Evolutionary conservation across 129 eudicot species (phyloP).

Genomic region (Tagetes patula): DNA sequence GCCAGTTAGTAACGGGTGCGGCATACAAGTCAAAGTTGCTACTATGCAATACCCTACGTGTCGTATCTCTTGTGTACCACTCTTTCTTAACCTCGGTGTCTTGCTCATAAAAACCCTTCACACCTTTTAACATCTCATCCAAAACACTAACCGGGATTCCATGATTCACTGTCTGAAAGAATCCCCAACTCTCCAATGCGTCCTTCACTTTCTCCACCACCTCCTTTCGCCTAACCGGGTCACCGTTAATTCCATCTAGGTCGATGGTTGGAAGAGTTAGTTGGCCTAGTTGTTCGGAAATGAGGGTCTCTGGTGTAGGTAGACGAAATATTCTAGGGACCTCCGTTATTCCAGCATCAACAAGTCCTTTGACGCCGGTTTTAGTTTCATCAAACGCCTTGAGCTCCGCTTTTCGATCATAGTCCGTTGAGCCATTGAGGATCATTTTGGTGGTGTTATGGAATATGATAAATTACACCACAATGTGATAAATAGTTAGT

Average conservation of each 20-base stretch:
- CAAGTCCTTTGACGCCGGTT: neutral
- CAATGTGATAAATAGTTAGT: too few relatives aligned
- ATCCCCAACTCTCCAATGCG: slow-evolving; percentile 41
- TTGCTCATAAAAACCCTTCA: too few relatives aligned
- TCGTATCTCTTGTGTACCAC: neutral
- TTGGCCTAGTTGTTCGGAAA: neutral
- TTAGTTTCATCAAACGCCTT: neutral
- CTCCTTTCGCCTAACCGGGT: neutral
- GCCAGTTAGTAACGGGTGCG: neutral
- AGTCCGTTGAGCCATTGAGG: neutral
- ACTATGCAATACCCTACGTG: neutral
- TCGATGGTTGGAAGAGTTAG: slow-evolving; percentile 41
- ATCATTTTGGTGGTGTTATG: too few relatives aligned
- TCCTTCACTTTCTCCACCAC: slow-evolving; percentile 28
- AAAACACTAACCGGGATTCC: slow-evolving; percentile 42
- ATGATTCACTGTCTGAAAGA: slow-evolving; percentile 61
- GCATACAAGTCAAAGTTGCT: neutral
- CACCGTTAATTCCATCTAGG: slow-evolving; percentile 28
- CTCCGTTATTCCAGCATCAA: slow-evolving; percentile 39
- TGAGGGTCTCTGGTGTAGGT: slow-evolving; percentile 19
- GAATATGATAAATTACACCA: too few relatives aligned
- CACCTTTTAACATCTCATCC: neutral
- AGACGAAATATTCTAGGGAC: slow-evolving; percentile 47
- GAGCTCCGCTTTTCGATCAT: neutral
- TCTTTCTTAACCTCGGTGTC: too few relatives aligned